phyloP scores from a whole-genome alignment of 306 rosid species.

The Nissolia schottii region DNA sequence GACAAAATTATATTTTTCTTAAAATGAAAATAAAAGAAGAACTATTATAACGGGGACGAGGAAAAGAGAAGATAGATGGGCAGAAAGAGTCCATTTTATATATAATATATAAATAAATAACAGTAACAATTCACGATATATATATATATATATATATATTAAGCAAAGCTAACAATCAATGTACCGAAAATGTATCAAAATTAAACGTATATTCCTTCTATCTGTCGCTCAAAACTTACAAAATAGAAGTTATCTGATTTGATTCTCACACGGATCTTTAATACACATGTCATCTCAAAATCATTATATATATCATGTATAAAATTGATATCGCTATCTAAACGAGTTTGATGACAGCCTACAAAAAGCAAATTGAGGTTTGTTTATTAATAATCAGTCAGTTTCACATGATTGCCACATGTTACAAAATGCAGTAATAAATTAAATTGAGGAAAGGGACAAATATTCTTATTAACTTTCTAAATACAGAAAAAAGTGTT shows the following conservation, averaged over 20 bases:
- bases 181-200: too few relatives aligned
- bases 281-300: background rate
- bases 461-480: background rate
- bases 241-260: background rate
- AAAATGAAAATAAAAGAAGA: too few relatives aligned
- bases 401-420: background rate
- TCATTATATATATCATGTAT: background rate
- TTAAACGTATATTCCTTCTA: too few relatives aligned
- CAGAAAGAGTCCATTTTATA: too few relatives aligned
- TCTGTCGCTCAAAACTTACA: background rate
- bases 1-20: too few relatives aligned
- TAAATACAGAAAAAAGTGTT: background rate
- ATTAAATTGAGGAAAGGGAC: too few relatives aligned
- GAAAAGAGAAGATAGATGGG: too few relatives aligned
- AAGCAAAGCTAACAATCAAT: too few relatives aligned
- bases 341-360: conserved; percentile 8
- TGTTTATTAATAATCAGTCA: background rate
- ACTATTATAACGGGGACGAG: too few relatives aligned
- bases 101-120: too few relatives aligned
- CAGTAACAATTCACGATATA: too few relatives aligned
- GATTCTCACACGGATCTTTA: background rate
- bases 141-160: too few relatives aligned
- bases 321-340: background rate
- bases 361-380: background rate
- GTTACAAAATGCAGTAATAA: background rate